Evolutionary conservation across 108 stramenopile species (phyloP), one percentile per base, ranked within the genome.

Genomic region (Craspedostauros australis): DNA sequence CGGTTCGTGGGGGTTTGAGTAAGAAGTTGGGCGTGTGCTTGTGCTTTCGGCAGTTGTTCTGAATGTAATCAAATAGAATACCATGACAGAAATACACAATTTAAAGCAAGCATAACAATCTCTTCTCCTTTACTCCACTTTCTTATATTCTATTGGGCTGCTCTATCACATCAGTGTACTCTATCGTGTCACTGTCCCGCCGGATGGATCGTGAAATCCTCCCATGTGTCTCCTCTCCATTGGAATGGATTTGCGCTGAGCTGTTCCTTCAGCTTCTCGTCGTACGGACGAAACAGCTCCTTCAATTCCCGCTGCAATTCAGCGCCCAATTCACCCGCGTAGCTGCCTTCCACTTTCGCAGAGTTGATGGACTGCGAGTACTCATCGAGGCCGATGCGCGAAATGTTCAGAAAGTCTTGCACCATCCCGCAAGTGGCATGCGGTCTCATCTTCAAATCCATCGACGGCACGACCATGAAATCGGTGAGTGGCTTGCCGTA

Each of bases 241-340:
- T 45, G n/a, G n/a, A n/a, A n/a, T n/a, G n/a, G n/a, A n/a, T n/a
- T n/a, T n/a, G n/a, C n/a, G n/a, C 46, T 46, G 5, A 59, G 32
- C 12, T 46, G 5, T 8, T 57, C 31, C 11, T 33, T 32, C 45
- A 57, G 24, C 6, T 46, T 43, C 29, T 23, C 38, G 36, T 60
- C 50, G 59, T 46, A 60, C 9, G 59, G 59, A 12, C 22, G 19
- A 49, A 39, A 60, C 18, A 60, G 40, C 16, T 6, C 16, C 23
- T 60, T 25, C 2, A 60, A 30, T 7, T 27, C 30, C 0, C 8
- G 7, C 28, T 38, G 25, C 23, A 27, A 28, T 22, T 22, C 20
- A 19, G 20, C 11, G 14, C 14, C n/a, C 47, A 48, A n/a, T n/a
- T n/a, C n/a, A n/a, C n/a, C n/a, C n/a, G n/a, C n/a, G n/a, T n/a